Base-by-base conservation (phyloP, 2,329 filamentous ascomycete species). In the Penicillium italicum region DNA sequence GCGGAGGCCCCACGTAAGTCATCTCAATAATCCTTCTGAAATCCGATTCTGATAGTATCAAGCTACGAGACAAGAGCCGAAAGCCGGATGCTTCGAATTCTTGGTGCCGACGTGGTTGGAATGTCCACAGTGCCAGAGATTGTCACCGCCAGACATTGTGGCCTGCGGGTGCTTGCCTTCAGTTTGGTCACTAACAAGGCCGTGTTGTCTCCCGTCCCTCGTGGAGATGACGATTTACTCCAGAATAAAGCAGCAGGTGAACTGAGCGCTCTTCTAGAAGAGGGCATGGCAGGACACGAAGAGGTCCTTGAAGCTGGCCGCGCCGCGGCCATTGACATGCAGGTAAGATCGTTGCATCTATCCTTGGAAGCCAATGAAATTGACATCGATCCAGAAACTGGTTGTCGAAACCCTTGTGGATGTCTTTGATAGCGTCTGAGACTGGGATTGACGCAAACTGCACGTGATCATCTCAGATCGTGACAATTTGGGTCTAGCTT, bases 91-190 rank as follows among this genome's bases (percentile, higher is more conserved):
- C 75, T 88, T 56, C 77, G 77, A 37, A 75, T 75, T 45, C 71
- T 87, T 7, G 85, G 85, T 7, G 85, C 84, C n/a, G 85, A 88
- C 65, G 74, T 87, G n/a, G 85, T 88, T 2, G 85, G 85, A 14
- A 88, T 88, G 85, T 86, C 83, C 31, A 88, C 85, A 0, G 84
- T 88, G 28, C 85, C 85, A 8, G 85, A 88, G 66, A 85, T 87
- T 50, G 80, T 88, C 47, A 83, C 85, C 16, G 85, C 85, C 31
- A 78, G 85, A 60, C 85, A 88, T 68, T 80, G 78, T 51, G 82
- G 81, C n/a, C 79, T 88, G 62, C 76, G 80, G 28, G 82, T 88
- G 7, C 73, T 88, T 36, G 85, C 84, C 6, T 80, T 88, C 66
- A 87, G 84, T 66, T 71, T 88, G 45, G 85, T 88, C 22, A 88